phyloP scores from a whole-genome alignment of 352 stramenopile species.

The Phytopythium cucurbitacearum region DNA sequence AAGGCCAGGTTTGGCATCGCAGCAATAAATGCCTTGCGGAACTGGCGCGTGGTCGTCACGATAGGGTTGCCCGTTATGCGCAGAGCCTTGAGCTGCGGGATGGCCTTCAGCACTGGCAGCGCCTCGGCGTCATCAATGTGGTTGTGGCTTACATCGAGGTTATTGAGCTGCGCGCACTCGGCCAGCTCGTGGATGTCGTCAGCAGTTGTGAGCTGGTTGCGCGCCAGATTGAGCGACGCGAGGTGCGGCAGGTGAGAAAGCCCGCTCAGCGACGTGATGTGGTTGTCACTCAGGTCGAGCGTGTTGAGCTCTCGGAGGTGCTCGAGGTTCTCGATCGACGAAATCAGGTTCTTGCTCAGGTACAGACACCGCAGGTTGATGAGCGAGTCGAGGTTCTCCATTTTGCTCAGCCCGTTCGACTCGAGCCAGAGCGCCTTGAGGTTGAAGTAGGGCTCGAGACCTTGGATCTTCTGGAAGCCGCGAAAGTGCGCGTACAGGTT shows the following conservation, averaged over 20 bases:
- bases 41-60: constrained; percentile 89
- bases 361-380: constrained; percentile 89
- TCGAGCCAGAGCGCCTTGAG: constrained; percentile 96
- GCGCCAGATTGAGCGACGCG: constrained; percentile 85
- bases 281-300: constrained; percentile 92
- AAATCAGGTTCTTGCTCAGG: constrained; percentile 92
- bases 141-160: constrained; percentile 93
- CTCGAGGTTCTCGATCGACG: constrained; percentile 68
- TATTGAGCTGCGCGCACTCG: constrained; percentile 70
- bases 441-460: constrained; percentile 90
- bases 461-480: constrained; percentile 92
- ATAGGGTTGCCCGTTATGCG: constrained; percentile 89
- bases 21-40: constrained; percentile 91
- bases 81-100: constrained; percentile 76
- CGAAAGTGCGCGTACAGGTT: constrained; percentile 93
- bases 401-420: constrained; percentile 89
- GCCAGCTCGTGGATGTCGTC: constrained; percentile 74
- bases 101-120: constrained; percentile 74
- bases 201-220: constrained; percentile 83
- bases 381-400: constrained; percentile 78
- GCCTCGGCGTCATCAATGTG: constrained; percentile 70
- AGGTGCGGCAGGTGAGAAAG: constrained; percentile 73
- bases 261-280: constrained; percentile 79
- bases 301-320: constrained; percentile 80
- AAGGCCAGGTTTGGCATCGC: constrained; percentile 82